Conservation (phyloP, 192 early-diverging fungal species). For the Rhizophagus clarus region DNA sequence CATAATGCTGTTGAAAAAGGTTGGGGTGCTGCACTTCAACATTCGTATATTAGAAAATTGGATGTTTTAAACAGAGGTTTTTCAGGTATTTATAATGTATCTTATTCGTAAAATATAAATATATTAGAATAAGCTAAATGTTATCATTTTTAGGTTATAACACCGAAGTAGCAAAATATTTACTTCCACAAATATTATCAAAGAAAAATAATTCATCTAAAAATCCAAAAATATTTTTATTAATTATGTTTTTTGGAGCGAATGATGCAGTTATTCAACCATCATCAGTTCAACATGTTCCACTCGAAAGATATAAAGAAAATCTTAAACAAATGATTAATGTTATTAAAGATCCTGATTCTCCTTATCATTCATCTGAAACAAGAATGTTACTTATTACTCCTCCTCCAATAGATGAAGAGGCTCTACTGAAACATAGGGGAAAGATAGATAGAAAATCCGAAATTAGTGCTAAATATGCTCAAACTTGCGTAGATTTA, state of each 20-base stretch:
- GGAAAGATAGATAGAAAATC: slow-evolving; percentile 40
- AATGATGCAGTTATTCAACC: slow-evolving; percentile 69
- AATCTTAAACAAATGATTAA: slow-evolving; percentile 68
- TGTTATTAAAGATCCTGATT: slow-evolving; percentile 51
- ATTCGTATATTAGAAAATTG: slow-evolving; percentile 32
- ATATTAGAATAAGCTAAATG: neutral
- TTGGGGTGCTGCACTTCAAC: neutral
- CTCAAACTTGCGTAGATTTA: slow-evolving; percentile 45
- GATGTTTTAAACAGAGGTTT: slow-evolving; percentile 84
- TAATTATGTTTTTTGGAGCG: slow-evolving; percentile 81
- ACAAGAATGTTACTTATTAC: slow-evolving; percentile 70
- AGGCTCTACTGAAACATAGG: slow-evolving; percentile 41
- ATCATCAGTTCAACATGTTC: slow-evolving; percentile 58
- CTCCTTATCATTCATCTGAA: slow-evolving; percentile 58
- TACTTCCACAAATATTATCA: slow-evolving; percentile 60
- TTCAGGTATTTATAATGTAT: slow-evolving; percentile 50
- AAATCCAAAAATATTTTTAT: slow-evolving; percentile 49
- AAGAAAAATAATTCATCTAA: slow-evolving; percentile 28
- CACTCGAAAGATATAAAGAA: slow-evolving; percentile 55
- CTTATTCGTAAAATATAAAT: neutral
- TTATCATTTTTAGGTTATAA: slow-evolving; percentile 60
- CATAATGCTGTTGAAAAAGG: slow-evolving; percentile 1
- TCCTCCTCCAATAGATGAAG: slow-evolving; percentile 69
- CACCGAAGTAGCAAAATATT: slow-evolving; percentile 55
- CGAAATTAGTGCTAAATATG: slow-evolving; percentile 52